Conservation (phyloP, 148 eudicot genomes). For the Agrostemma githago region DNA sequence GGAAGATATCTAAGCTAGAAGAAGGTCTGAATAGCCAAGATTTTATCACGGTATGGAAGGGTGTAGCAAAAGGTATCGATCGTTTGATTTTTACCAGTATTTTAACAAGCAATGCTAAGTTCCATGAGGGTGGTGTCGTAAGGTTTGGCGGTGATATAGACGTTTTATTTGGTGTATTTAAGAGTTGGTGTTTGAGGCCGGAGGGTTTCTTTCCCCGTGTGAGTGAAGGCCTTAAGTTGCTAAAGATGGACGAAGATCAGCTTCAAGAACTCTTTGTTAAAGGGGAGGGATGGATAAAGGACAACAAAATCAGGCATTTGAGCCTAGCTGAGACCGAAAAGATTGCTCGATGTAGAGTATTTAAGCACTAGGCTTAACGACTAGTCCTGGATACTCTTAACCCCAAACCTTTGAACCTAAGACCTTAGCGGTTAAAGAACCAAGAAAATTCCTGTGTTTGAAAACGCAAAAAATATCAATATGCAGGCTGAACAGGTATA, state of each 20-base stretch:
- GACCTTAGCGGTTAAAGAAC: background rate
- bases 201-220: constrained; percentile 83
- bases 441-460: background rate
- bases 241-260: constrained; percentile 55
- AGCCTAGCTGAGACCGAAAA: constrained; percentile 56
- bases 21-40: constrained; percentile 58
- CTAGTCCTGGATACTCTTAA: background rate
- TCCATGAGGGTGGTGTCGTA: constrained; percentile 67
- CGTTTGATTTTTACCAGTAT: constrained; percentile 52
- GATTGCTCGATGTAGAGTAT: constrained; percentile 38
- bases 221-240: constrained; percentile 59
- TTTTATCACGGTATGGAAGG: constrained; percentile 78
- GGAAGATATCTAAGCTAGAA: constrained; percentile 57
- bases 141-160: constrained; percentile 59
- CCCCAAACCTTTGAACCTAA: background rate
- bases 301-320: constrained; percentile 64
- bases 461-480: background rate
- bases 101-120: constrained; percentile 55
- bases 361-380: constrained; percentile 1
- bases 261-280: constrained; percentile 32
- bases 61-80: constrained; percentile 55
- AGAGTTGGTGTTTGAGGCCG: constrained; percentile 92
- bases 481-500: background rate
- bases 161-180: constrained; percentile 69
- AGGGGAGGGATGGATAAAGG: constrained; percentile 60